Conservation (phyloP, 202 grass and related monocot species). For the Schoenoplectus tabernaemontani region DNA sequence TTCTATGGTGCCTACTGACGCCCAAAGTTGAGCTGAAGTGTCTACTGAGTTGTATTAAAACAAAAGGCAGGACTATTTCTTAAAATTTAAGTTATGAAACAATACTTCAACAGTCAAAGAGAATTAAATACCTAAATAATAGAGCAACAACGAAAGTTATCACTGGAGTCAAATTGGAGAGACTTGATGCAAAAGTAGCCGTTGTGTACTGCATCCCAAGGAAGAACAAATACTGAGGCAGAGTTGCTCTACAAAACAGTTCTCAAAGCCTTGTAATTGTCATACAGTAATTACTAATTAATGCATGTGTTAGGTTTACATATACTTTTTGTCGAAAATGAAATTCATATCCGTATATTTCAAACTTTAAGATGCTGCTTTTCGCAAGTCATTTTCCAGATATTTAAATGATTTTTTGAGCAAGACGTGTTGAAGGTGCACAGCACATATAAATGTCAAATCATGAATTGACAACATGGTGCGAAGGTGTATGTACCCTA, state of each 20-base stretch:
- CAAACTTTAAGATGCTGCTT: background rate
- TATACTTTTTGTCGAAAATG: background rate
- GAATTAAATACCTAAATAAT: constrained; percentile 36
- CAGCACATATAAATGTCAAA: background rate
- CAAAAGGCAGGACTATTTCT: background rate
- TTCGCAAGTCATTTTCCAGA: background rate
- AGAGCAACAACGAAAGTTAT: constrained; percentile 74
- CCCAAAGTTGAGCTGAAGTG: background rate
- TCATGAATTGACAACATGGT: background rate
- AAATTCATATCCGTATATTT: background rate
- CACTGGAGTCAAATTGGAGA: constrained; percentile 65
- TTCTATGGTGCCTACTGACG: background rate
- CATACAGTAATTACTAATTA: background rate
- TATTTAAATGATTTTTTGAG: background rate
- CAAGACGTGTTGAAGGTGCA: background rate
- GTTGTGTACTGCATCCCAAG: constrained; percentile 70
- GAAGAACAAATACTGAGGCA: constrained; percentile 67
- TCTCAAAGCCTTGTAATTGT: background rate
- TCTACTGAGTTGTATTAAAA: background rate
- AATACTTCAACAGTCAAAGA: background rate
- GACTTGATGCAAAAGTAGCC: constrained; percentile 73
- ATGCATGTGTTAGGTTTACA: background rate
- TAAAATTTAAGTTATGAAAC: background rate
- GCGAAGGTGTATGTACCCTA: constrained; percentile 35
- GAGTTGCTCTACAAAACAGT: constrained; percentile 20